Base-by-base conservation (phyloP, 306 rosid species). In the Glycine soja region DNA sequence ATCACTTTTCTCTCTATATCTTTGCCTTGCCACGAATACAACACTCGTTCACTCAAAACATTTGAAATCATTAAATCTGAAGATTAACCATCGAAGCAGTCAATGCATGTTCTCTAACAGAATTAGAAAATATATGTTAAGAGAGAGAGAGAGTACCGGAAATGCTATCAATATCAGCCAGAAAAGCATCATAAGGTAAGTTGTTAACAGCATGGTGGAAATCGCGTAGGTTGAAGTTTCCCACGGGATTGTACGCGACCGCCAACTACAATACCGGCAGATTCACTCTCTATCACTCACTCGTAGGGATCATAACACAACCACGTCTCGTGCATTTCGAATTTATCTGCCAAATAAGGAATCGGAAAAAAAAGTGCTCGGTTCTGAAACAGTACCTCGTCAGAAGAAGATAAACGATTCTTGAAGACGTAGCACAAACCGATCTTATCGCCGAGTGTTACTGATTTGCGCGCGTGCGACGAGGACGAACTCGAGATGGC, bases 21-120 rank as follows among this genome's bases (percentile, higher is more conserved):
- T 88, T 86, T 88, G 66, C 90, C 89, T 85, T 88, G 89, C 95
- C 95, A 90, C 43, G 94, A 89, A 80, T 85, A 92, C 85, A 92
- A 57, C 32, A 90, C 92, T 80, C 76, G 88, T 74, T 90, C 92
- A 15, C 86, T 88, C 73, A 90, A 57, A 48, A 92, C 88, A 64
- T 76, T 89, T 5, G 97, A 89, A 77, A 92, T 70, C 89, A 85
- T 87, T 69, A 84, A 81, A 84, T 84, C 95, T 92, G 89, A 19
- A 65, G n/a, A 84, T 45, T 65, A 82, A 58, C 43, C 59, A 61
- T 18, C 74, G 52, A 64, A 48, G 0, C 57, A 74, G 8, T 83
- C 66, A 86, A 70, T 73, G 15, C n/a, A 56, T 19, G 64, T 57
- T 65, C 53, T 68, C 82, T 51, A 74, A 16, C 69, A 47, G 78